A percentile compares a stretch with the other conserved stretches of the same genome.
Evolutionary conservation across 1,284 basidiomycete genomes (phyloP).

Genomic region (Cutaneotrichosporon mucoides): DNA sequence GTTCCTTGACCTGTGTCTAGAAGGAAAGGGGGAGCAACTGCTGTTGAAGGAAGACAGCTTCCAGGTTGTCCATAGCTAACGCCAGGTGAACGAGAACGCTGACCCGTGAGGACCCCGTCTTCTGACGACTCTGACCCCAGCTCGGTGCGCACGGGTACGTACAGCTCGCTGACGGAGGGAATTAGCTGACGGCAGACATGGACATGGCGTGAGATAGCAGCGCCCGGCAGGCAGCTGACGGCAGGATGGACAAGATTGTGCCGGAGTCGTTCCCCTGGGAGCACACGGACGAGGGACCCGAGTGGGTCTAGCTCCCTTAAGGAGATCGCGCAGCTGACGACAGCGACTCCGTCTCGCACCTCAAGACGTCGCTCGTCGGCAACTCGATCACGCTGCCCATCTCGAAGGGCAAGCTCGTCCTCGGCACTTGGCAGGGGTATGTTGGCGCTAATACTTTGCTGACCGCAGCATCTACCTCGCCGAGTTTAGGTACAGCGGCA

Average conservation of each 20-base stretch:
- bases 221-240: background rate
- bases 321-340: background rate
- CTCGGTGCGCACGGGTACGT: conserved; percentile 7
- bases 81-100: conserved; percentile 44
- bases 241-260: conserved; percentile 69
- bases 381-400: conserved; percentile 79
- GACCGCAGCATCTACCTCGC: conserved; percentile 33
- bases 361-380: conserved; percentile 79
- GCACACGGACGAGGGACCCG: conserved; percentile 85
- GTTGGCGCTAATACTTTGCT: background rate
- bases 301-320: conserved; percentile 56
- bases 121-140: background rate
- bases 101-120: conserved; percentile 34
- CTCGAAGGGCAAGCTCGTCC: conserved; percentile 70
- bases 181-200: conserved; percentile 45
- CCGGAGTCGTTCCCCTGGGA: conserved; percentile 81
- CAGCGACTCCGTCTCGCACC: conserved; percentile 69
- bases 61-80: background rate
- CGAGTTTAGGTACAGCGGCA: conserved; percentile 39
- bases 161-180: background rate
- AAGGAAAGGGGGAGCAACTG: background rate
- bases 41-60: background rate
- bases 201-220: conserved; percentile 45
- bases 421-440: conserved; percentile 82
- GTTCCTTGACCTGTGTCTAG: background rate